These are phyloP conservation scores for Knufia petricola DNA, from an alignment of 2,329 filamentous ascomycete genomes.

Conservation along the genomic window DNA sequence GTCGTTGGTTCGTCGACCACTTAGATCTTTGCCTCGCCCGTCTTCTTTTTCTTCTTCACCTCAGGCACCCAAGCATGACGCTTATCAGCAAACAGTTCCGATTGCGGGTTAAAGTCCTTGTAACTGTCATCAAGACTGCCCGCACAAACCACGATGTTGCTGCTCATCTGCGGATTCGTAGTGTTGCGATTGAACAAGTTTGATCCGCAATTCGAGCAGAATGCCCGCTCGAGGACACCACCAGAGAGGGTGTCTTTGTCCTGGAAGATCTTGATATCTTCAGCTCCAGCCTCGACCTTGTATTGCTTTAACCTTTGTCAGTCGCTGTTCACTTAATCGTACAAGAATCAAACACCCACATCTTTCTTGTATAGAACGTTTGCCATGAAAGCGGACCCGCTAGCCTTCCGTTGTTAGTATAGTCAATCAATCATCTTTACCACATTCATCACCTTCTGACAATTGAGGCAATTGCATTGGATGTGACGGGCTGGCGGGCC, in stretches of 20 bases:
- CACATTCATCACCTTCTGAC: too few relatives aligned
- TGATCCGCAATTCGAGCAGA: slow-evolving; percentile 21
- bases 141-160: slow-evolving; percentile 8
- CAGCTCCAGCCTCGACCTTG: slow-evolving; percentile 3
- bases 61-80: slow-evolving; percentile 7
- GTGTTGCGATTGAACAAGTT: slow-evolving; percentile 1
- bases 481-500: slow-evolving; percentile 13
- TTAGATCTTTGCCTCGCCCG: not conserved
- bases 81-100: not conserved
- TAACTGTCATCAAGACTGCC: slow-evolving; percentile 6
- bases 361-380: slow-evolving; percentile 18
- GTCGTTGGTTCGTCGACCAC: too few relatives aligned
- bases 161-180: slow-evolving; percentile 3
- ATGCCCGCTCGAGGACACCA: slow-evolving; percentile 14
- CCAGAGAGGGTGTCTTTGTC: slow-evolving; percentile 13
- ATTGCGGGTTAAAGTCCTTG: slow-evolving; percentile 5
- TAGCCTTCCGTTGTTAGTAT: too few relatives aligned
- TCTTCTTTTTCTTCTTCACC: not conserved
- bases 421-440: too few relatives aligned
- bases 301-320: slow-evolving; percentile 10
- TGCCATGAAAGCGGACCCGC: slow-evolving; percentile 20
- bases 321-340: slow-evolving; percentile 11
- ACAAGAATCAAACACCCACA: slow-evolving; percentile 9
- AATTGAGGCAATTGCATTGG: slow-evolving; percentile 23
- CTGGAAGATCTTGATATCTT: slow-evolving; percentile 16